Evolutionary conservation across 129 eudicot species (phyloP), one percentile per base, ranked within the genome.

Genomic region (Artemisia annua): DNA sequence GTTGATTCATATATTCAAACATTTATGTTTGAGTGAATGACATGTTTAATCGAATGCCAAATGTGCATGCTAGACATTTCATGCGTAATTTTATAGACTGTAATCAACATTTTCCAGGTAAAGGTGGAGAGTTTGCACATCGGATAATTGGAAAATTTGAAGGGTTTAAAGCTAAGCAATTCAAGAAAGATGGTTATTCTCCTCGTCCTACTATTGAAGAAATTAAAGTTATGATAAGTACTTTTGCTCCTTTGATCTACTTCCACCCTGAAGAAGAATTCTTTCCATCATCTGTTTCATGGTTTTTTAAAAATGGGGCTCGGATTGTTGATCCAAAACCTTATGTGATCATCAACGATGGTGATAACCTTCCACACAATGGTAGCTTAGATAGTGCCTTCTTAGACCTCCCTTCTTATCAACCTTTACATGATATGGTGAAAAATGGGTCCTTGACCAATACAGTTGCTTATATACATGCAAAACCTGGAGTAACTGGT

Each of bases 101-200:
- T 28, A 28, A 28, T 28, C 30, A 28, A 28, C 30, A 28, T 28
- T 28, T 28, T 28, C 30, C 30, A 28, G 30, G 30, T 28, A 28
- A 28, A 85, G 91, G 82, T 63, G 46, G 53, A n/a, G 81, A 70
- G 13, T 86, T 86, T 43, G 91, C 77, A 67, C 70, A 17, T 2
- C 85, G 83, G 51, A 13, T 71, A n/a, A 83, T 86, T 60, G 85
- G 91, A 48, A 87, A 83, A 39, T 46, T 86, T 56, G 43, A 28
- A 53, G 85, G 80, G 9, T 35, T 43, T 11, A 61, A 80, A 69
- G 53, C 81, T 10, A 66, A 75, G 16, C 73, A 71, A 16, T 86
- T 86, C 74, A 74, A 16, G 50, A 77, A 20, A 0, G 56, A 80
- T 48, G 46, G 52, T 20, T 26, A 63, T 71, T 30, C 7, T 19